Percentiles rank a stretch among this genome's conserved stretches.
Conservation (phyloP, 352 stramenopile species). For the Phytophthora aleatoria region DNA sequence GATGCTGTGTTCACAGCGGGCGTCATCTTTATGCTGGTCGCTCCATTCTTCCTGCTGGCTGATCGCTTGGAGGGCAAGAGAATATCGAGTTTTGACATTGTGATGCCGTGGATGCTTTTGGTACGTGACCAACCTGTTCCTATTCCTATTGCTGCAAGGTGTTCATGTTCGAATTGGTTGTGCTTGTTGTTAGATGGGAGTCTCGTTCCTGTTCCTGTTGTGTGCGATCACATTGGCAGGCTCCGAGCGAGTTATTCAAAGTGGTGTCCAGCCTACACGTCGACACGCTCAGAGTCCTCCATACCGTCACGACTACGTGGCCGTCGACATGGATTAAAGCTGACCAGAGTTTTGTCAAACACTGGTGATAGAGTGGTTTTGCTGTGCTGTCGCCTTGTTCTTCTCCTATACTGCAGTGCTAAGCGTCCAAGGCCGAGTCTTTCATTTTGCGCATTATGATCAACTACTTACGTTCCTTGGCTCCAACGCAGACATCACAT, state of each 20-base stretch:
- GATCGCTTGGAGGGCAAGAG: conserved; percentile 54
- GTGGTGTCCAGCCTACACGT: conserved; percentile 32
- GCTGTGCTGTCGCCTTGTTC: too few species aligned
- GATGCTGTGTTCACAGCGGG: conserved; percentile 51
- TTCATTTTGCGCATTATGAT: conserved; percentile 14
- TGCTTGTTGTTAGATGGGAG: conserved; percentile 46
- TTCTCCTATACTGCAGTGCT: not conserved
- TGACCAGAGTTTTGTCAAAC: not conserved
- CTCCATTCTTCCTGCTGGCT: conserved; percentile 73
- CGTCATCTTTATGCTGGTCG: conserved; percentile 55
- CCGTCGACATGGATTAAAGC: conserved; percentile 48
- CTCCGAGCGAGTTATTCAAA: conserved; percentile 39
- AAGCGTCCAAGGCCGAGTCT: conserved; percentile 5
- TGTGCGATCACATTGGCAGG: conserved; percentile 69
- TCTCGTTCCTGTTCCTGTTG: conserved; percentile 68
- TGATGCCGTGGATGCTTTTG: conserved; percentile 79
- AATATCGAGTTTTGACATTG: conserved; percentile 76
- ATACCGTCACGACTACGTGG: conserved; percentile 58
- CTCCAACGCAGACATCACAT: conserved; percentile 10
- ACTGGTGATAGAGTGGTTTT: not conserved
- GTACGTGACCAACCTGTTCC: conserved; percentile 38
- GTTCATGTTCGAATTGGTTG: conserved; percentile 11
- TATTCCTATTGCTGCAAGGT: not conserved
- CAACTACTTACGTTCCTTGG: conserved; percentile 12
- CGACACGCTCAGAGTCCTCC: conserved; percentile 38